Evolutionary conservation across 257 asterid species (phyloP).

Genomic region (Ligustrum vulgare): DNA sequence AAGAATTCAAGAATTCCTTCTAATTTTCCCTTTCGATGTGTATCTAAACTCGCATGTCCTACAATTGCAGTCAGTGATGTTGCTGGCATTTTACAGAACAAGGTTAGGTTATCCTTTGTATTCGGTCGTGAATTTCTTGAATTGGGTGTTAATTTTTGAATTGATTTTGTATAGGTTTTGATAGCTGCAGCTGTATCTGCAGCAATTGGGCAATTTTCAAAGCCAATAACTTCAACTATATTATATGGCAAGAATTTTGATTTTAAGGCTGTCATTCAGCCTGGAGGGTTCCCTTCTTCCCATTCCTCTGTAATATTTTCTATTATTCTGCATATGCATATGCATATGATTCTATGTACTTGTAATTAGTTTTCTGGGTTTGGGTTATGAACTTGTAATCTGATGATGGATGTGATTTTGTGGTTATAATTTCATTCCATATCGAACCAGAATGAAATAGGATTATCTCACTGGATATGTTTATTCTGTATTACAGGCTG

Average conservation of each 20-base stretch:
- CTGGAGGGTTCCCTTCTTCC: conserved; percentile 96
- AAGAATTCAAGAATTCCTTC: conserved; percentile 15
- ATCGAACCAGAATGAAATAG: not conserved
- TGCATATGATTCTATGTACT: not conserved
- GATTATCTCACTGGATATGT: conserved; percentile 16
- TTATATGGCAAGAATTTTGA: conserved; percentile 59
- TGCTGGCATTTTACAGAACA: conserved; percentile 48
- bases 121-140: conserved; percentile 5
- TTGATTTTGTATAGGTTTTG: conserved; percentile 50
- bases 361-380: not conserved
- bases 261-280: conserved; percentile 43
- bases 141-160: not conserved
- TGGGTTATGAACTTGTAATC: not conserved
- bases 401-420: not conserved
- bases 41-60: conserved; percentile 31
- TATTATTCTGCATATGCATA: not conserved
- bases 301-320: conserved; percentile 71
- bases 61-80: conserved; percentile 27
- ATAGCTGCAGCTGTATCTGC: conserved; percentile 73
- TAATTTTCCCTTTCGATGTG: conserved; percentile 29
- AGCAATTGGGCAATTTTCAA: conserved; percentile 75
- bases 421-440: not conserved
- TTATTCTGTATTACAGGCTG: conserved; percentile 49
- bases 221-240: conserved; percentile 67
- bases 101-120: conserved; percentile 29